Evolutionary conservation across 805 yeast genomes (phyloP).

Genomic region (Yamadazyma scolyti): DNA sequence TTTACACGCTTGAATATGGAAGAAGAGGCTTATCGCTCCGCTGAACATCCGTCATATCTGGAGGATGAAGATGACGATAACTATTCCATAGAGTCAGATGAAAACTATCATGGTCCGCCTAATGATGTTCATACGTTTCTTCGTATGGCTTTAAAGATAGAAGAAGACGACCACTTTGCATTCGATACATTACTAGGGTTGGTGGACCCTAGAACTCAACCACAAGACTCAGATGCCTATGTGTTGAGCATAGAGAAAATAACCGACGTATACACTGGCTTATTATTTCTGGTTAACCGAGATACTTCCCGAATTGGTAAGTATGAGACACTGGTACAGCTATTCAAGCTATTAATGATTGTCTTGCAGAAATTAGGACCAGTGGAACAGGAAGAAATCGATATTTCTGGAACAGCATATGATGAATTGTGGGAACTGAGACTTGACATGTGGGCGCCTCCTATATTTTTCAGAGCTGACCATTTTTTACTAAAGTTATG

Average conservation of each 20-base stretch:
- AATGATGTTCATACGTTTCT: constrained; percentile 12
- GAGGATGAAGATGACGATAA: no score
- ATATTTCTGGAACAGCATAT: constrained; percentile 10
- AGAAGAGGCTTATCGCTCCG: no score
- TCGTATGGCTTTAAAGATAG: constrained; percentile 12
- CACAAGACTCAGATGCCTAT: constrained; percentile 20
- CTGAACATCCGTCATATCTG: no score
- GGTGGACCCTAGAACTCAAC: constrained; percentile 68
- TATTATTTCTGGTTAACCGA: no score
- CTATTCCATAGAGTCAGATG: no score
- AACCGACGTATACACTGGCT: constrained; percentile 3
- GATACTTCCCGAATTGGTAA: no score
- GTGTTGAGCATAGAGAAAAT: constrained; percentile 5
- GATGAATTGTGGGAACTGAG: constrained; percentile 4
- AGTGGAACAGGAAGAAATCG: constrained; percentile 14
- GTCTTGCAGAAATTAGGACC: constrained; percentile 25
- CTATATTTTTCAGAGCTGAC: not conserved
- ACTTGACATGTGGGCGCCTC: constrained; percentile 8
- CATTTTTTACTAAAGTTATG: constrained; percentile 16
- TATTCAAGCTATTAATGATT: constrained; percentile 33
- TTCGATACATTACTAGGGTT: constrained; percentile 19
- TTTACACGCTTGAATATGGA: no score
- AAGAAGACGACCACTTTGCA: constrained; percentile 12
- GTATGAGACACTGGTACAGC: constrained; percentile 29
- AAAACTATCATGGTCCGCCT: no score